Base-by-base conservation (phyloP, 768 basidiomycete genomes). In the Phanerodontia chrysosporium region DNA sequence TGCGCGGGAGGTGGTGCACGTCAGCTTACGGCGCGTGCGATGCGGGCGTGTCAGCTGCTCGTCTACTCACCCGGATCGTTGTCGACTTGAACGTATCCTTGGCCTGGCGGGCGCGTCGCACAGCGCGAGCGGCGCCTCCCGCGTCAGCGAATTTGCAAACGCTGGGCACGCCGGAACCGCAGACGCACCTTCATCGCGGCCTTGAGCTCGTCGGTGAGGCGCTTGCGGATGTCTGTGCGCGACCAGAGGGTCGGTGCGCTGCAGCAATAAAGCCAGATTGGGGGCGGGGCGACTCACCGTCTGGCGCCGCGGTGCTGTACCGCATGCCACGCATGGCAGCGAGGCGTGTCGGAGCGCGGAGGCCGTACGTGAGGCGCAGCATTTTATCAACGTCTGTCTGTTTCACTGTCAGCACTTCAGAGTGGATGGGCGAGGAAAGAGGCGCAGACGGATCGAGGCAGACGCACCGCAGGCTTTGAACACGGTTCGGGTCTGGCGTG, bases 171-270 rank as follows among this genome's bases (percentile, higher is more conserved):
- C 10, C 45, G 27, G 24, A 29, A 64, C 63, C n/a, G 36, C 39
- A n/a, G n/a, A 16, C 66, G 27, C 52, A 86, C 87, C 81, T 86
- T 90, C 84, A 90, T 83, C 9, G 88, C 83, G 25, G 69, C 64
- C 66, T 90, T 90, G 24, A 89, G 78, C 55, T 81, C 81, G 44
- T 69, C 65, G 54, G 78, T 70, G 30, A 90, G 74, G 52, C 73
- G 76, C 42, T 78, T 65, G 24, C 87, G 82, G 57, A 87, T 69
- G 58, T 83, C 87, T 58, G 9, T 45, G 13, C n/a, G 32, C 32
- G 13, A 35, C 6, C 32, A 6, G 29, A 21, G 32, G 52, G n/a
- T 45, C 22, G 21, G 7, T 42, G 27, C 22, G 16, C 16, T 7
- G 6, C n/a, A 8, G n/a, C 22, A 14, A 35, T 27, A 49, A 25